A percentile compares a stretch with the other conserved stretches of the same genome.
phyloP scores from a whole-genome alignment of 306 rosid species.

The Pterocarpus macrocarpus region DNA sequence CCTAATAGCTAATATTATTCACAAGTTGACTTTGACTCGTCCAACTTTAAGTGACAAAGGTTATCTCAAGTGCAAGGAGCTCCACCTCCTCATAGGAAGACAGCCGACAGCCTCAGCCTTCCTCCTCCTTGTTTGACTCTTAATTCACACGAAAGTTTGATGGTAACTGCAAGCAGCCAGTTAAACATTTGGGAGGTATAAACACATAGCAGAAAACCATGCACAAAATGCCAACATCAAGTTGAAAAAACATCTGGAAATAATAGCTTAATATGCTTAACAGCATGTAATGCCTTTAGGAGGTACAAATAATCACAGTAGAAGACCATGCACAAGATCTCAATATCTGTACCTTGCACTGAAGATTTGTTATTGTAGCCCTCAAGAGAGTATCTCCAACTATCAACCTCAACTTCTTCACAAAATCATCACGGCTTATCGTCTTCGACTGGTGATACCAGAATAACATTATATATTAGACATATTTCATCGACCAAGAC shows the following conservation, averaged over 20 bases:
- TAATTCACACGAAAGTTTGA: slow-evolving; percentile 16
- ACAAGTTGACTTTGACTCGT: slow-evolving; percentile 52
- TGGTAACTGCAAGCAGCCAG: slow-evolving; percentile 61
- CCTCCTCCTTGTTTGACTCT: slow-evolving; percentile 11
- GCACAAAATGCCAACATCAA: background rate
- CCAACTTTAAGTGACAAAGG: slow-evolving; percentile 25
- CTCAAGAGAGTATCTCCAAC: slow-evolving; percentile 81
- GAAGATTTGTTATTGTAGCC: slow-evolving; percentile 67
- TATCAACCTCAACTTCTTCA: slow-evolving; percentile 67
- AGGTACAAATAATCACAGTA: background rate
- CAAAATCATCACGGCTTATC: slow-evolving; percentile 73
- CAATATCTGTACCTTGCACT: slow-evolving; percentile 67
- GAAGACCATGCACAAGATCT: too few species aligned
- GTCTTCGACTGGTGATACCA: slow-evolving; percentile 63
- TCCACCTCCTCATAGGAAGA: slow-evolving; percentile 23
- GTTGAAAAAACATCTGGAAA: background rate
- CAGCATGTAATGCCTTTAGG: slow-evolving; percentile 1
- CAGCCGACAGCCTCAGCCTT: slow-evolving; percentile 47
- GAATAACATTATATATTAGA: background rate
- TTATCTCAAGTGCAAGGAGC: slow-evolving; percentile 22
- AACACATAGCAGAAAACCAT: background rate
- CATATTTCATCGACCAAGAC: slow-evolving; percentile 2
- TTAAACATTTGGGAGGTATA: background rate
- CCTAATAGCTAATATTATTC: slow-evolving; percentile 47
- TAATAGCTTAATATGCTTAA: background rate